Evolutionary conservation across 2,329 filamentous ascomycete genomes (phyloP).

Genomic region (Talaromyces sp.): DNA sequence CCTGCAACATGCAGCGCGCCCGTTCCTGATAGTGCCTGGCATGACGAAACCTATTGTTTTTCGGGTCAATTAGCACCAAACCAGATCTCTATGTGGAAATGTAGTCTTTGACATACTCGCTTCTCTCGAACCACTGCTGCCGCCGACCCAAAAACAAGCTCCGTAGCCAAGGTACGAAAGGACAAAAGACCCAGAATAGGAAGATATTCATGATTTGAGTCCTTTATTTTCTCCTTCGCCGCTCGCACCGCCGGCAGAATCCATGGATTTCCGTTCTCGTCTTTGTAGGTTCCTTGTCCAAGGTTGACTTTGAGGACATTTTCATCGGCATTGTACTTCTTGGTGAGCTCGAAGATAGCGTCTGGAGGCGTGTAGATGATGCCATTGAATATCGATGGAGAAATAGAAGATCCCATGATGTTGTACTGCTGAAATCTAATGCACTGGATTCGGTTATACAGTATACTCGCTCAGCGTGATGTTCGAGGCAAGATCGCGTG

Average conservation of each 20-base stretch:
- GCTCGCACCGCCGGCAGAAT: slow-evolving; percentile 87
- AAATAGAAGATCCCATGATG: not conserved
- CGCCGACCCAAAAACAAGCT: slow-evolving; percentile 68
- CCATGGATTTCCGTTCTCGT: slow-evolving; percentile 90
- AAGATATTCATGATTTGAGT: slow-evolving; percentile 93
- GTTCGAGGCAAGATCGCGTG: not conserved
- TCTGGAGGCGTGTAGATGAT: slow-evolving; percentile 1
- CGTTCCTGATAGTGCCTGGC: slow-evolving; percentile 44
- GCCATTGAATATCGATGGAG: not conserved
- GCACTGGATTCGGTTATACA: not conserved
- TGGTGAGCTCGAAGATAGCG: slow-evolving; percentile 14
- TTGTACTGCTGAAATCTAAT: not conserved
- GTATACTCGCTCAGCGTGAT: not conserved
- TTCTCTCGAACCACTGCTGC: slow-evolving; percentile 4
- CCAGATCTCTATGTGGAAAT: not conserved
- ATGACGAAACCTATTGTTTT: not conserved
- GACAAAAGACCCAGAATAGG: slow-evolving; percentile 80
- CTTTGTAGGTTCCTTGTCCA: slow-evolving; percentile 88
- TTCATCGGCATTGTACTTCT: slow-evolving; percentile 67
- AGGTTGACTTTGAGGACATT: slow-evolving; percentile 78
- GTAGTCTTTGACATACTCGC: not conserved
- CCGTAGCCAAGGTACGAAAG: slow-evolving; percentile 80
- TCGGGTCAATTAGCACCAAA: not conserved
- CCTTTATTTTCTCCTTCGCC: slow-evolving; percentile 74
- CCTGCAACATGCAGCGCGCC: slow-evolving; percentile 42